phyloP scores from a whole-genome alignment of 345 rosid species.

The Moricandia moricandioides region DNA sequence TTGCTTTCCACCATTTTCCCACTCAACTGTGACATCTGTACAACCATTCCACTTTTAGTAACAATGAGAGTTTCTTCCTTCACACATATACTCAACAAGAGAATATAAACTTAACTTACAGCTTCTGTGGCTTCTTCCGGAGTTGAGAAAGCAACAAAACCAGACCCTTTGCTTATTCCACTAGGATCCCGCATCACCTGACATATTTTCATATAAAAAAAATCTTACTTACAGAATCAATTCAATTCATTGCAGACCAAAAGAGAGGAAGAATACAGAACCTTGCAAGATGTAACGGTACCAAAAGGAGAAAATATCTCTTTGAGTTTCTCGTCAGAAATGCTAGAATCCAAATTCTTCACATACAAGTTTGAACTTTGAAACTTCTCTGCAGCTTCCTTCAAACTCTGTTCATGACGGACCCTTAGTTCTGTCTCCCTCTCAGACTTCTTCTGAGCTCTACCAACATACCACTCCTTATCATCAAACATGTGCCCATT shows the following conservation, averaged over 20 bases:
- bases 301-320: slow-evolving; percentile 81
- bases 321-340: slow-evolving; percentile 81
- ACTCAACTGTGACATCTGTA: slow-evolving; percentile 37
- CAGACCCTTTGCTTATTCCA: slow-evolving; percentile 79
- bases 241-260: too few species aligned
- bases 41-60: not conserved
- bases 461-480: slow-evolving; percentile 93
- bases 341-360: slow-evolving; percentile 78
- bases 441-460: slow-evolving; percentile 86
- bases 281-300: slow-evolving; percentile 80
- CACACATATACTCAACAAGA: not conserved
- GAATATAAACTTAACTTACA: slow-evolving; percentile 46
- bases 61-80: not conserved
- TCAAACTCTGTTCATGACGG: slow-evolving; percentile 74
- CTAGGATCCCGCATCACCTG: slow-evolving; percentile 83
- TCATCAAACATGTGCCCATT: slow-evolving; percentile 72
- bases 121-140: slow-evolving; percentile 91
- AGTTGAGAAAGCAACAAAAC: slow-evolving; percentile 78
- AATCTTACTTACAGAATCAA: too few species aligned
- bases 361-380: slow-evolving; percentile 86
- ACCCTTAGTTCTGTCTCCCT: slow-evolving; percentile 70
- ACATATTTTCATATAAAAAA: too few species aligned
- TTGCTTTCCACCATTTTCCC: slow-evolving; percentile 40
- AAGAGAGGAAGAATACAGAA: too few species aligned
- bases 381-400: slow-evolving; percentile 79